Base-by-base conservation (phyloP, 2,329 filamentous ascomycete species). In the Colletotrichum tropicale region DNA sequence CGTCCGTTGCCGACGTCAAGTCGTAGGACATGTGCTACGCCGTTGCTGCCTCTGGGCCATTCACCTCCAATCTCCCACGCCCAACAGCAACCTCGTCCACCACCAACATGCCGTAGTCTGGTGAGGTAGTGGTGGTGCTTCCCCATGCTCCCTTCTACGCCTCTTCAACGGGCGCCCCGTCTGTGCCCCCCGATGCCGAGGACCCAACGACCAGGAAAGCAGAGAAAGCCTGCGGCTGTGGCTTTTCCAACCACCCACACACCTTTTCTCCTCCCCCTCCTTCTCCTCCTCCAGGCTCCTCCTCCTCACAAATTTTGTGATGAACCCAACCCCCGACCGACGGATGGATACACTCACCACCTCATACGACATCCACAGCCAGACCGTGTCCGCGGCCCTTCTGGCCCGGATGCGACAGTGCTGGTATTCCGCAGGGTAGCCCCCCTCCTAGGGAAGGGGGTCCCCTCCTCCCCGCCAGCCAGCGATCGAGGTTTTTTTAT, bases 341-440 rank as follows among this genome's bases (percentile, higher is more conserved):
- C 55, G 32, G n/a, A 38, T 32, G 55, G 55, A 61, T 28, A 32
- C 36, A 26, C 21, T 38, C 21, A 56, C 21, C 48, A 52, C 68
- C 61, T 32, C 61, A 66, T 66, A 71, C 52, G 52, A 66, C 36
- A 71, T 66, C 55, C 73, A 75, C 64, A 74, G 73, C 70, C 73
- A 75, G 70, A 58, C 73, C 73, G 70, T 74, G 73, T 74, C 69
- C 58, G 73, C 70, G 73, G 70, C 70, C 73, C 64, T 74, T 74
- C 65, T 75, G 64, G 65, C 32, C 70, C 72, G 72, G 73, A 69
- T 74, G 34, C 58, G 70, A 75, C 70, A 48, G 30, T 61, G 48
- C 60, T 66, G 32, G 52, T 61, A 60, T 69, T 43, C 66, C 66
- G 24, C 15, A 61, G 32, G 30, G 26, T 34, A 61, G 52, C 30